Base-by-base conservation (phyloP, 1,284 basidiomycete species). In the Paramarasmius palmivorus region DNA sequence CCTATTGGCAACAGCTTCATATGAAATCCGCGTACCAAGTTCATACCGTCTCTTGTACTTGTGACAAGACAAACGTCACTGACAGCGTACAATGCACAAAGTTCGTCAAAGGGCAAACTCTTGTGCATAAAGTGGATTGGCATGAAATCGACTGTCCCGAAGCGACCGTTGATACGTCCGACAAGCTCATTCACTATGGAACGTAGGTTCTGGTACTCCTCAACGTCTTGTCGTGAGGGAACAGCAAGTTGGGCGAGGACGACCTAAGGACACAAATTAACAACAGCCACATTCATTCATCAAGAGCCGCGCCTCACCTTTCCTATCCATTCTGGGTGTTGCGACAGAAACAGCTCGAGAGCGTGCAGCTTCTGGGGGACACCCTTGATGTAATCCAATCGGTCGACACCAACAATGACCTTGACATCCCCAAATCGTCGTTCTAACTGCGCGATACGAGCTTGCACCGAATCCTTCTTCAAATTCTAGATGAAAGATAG, bases 81-180 rank as follows among this genome's bases (percentile, higher is more conserved):
- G 65, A 98, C 82, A 4, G 96, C 95, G 66, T 99, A 99, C 56
- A 99, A 81, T 20, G 96, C 97, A 57, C 94, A 97, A 4, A 99
- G 82, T 70, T 99, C 96, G 67, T 98, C 93, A 65, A 98, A 97
- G 2, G 86, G 77, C 58, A 99, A 79, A 61, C 87, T 91, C 69
- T 97, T 95, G 81, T 97, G 94, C 90, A 99, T 91, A 72, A 97
- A 98, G 70, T 99, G 96, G 60, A 99, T 99, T 3, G 96, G 96
- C 91, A 98, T 97, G 68, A 95, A 97, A 64, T 98, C 95, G 59
- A 98, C 95, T 0, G 96, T 98, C 20, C 97, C 97, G 65, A 98
- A 99, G 8, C 94, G 88, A 5, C 97, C 97, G 66, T 99, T 99
- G 75, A 99, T 98, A 26, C 96, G 85, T 0, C 97, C 97, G 14